These are phyloP conservation scores for Cylindrodendrum hubeiense DNA, from an alignment of 2,329 filamentous ascomycete genomes.

Conservation along the genomic window DNA sequence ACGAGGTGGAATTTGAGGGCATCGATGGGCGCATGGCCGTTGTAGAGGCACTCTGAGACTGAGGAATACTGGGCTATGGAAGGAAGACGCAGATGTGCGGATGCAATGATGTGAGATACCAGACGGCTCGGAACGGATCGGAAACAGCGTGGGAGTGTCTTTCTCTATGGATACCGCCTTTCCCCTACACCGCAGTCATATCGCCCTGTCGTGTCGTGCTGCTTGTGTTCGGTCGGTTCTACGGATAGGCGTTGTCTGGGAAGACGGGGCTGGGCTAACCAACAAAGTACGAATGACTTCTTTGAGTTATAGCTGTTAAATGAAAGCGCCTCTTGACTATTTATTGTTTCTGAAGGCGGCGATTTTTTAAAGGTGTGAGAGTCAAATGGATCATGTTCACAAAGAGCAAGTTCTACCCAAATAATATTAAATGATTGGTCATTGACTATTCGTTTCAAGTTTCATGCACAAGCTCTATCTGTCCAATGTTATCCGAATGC, in stretches of 20 bases:
- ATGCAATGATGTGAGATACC: conserved; percentile 7
- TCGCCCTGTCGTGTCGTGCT: conserved; percentile 17
- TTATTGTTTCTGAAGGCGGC: background rate
- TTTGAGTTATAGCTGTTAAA: conserved; percentile 39
- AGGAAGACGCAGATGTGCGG: conserved; percentile 12
- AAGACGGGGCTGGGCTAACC: conserved; percentile 37
- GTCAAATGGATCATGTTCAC: background rate
- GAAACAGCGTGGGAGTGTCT: conserved; percentile 5
- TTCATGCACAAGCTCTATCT: conserved; percentile 20
- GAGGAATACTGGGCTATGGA: conserved; percentile 9
- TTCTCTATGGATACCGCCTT: background rate
- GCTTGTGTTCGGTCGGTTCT: conserved; percentile 35
- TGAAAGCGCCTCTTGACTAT: conserved; percentile 33
- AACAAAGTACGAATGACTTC: conserved; percentile 31
- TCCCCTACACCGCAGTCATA: conserved; percentile 6
- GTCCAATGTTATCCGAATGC: conserved; percentile 9
- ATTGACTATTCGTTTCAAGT: conserved; percentile 15
- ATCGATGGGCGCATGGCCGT: conserved; percentile 48
- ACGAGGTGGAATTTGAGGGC: conserved; percentile 57
- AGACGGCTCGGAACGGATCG: conserved; percentile 14
- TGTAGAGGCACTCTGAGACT: conserved; percentile 42
- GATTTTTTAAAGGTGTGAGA: background rate
- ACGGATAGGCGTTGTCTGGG: conserved; percentile 42
- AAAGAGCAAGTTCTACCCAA: background rate
- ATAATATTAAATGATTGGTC: conserved; percentile 12